Evolutionary conservation across 306 rosid species (phyloP).

Genomic region (Arachis stenosperma): DNA sequence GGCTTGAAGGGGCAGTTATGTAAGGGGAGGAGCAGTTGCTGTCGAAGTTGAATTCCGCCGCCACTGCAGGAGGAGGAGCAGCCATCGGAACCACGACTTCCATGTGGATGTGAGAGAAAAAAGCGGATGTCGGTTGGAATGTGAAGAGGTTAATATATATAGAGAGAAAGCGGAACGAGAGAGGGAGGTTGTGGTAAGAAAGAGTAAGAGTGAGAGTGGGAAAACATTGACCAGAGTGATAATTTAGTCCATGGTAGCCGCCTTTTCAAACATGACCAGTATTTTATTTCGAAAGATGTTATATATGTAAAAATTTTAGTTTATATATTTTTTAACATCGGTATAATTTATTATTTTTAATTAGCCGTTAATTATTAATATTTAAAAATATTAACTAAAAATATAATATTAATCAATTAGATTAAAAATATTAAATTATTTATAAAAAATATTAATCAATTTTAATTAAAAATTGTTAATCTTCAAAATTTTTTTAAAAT

Average conservation of each 20-base stretch:
- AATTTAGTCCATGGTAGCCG: constrained; percentile 35
- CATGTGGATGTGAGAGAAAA: constrained; percentile 38
- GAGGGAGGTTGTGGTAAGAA: neutral
- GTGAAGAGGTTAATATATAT: constrained; percentile 35
- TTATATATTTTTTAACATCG: too few species aligned
- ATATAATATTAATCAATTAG: too few species aligned
- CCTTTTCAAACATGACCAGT: constrained; percentile 11
- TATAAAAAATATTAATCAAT: too few species aligned
- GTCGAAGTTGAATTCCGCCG: constrained; percentile 72
- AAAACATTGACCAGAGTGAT: constrained; percentile 36
- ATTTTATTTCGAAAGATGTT: too few species aligned
- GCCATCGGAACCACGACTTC: constrained; percentile 43
- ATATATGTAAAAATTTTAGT: too few species aligned
- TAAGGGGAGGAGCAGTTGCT: constrained; percentile 82
- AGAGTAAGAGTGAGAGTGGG: constrained; percentile 3
- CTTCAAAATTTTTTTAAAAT: too few species aligned
- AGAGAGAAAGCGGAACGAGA: constrained; percentile 6
- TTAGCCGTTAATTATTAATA: too few species aligned
- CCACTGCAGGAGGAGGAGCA: constrained; percentile 11
- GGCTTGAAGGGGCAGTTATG: constrained; percentile 92
- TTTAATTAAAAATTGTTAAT: too few species aligned
- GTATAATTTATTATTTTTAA: too few species aligned
- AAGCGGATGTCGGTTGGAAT: constrained; percentile 38
- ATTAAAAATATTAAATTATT: too few species aligned
- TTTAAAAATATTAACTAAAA: too few species aligned